Evolutionary conservation across 352 stramenopile genomes (phyloP), one percentile per base, ranked within the genome.

Genomic region (Phytophthora pluvialis): DNA sequence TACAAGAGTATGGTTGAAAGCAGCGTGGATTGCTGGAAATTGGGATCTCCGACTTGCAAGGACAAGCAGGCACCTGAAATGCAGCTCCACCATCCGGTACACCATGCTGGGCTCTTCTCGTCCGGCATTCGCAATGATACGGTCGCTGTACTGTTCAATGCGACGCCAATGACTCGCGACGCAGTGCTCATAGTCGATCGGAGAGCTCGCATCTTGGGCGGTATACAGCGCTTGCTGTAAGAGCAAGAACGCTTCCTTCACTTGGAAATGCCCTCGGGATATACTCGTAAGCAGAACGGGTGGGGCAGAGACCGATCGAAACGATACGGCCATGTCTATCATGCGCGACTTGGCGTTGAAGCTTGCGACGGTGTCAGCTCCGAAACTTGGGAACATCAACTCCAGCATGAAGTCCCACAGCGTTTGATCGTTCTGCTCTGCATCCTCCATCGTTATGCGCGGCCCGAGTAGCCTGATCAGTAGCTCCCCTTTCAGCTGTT

Each of bases 401-500:
- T 67, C 63, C 11, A 82, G 16, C 12, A 80, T 45, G 36, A 73
- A 82, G 2, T 78, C 75, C 75, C 72, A 83, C 7, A 80, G 36
- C 2, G 29, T 77, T 15, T 58, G 45, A 1, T 89, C 77, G 29
- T 79, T 64, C 35, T 70, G 53, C 31, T 70, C 60, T 38, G 33
- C 54, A 44, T 77, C 44, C 1, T 71, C 33, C 9, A 58, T 68
- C 16, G 67, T 67, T n/a, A 76, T 47, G 2, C 64, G 64, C 4
- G 73, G 65, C 5, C 71, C 73, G n/a, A 89, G 33, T 25, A 86
- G 47, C 11, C 56, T 63, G 5, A 77, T 77, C 16, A 90, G 69
- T 15, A 90, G 64, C 42, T 83, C 72, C 43, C 72, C 78, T 65
- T 86, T 88, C 3, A 81, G 64, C 44, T 90, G 79, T 48, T 89